Evolutionary conservation across 345 rosid species (phyloP).

Genomic region (Hypericum perforatum): DNA sequence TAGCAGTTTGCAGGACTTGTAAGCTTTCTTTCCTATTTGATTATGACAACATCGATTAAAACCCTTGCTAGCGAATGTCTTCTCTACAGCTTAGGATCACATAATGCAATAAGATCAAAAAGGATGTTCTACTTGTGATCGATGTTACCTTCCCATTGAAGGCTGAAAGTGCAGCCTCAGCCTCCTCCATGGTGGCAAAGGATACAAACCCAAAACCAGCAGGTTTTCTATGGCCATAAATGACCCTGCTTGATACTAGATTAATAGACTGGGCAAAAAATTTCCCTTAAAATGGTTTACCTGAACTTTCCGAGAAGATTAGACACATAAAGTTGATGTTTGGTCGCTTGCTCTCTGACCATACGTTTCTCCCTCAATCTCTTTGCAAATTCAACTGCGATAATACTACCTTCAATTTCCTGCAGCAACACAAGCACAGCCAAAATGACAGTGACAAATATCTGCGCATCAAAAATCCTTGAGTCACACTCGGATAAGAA

Average conservation of each 20-base stretch:
- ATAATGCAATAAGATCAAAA: background rate
- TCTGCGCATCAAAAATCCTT: no score
- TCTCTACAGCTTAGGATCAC: background rate
- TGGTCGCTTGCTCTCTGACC: slow-evolving; percentile 31
- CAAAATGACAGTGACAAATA: no score
- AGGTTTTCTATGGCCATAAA: slow-evolving; percentile 57
- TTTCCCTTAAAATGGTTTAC: slow-evolving; percentile 61
- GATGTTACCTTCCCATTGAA: slow-evolving; percentile 65
- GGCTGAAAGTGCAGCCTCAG: slow-evolving; percentile 60
- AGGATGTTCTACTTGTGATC: background rate
- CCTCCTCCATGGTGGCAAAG: slow-evolving; percentile 76
- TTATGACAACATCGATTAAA: no score
- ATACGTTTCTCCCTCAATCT: slow-evolving; percentile 44
- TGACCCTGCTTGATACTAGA: slow-evolving; percentile 56
- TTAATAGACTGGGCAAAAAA: slow-evolving; percentile 49
- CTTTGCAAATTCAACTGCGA: slow-evolving; percentile 62
- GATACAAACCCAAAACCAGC: slow-evolving; percentile 89
- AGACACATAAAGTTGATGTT: slow-evolving; percentile 60
- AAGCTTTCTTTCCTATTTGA: no score
- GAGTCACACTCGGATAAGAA: no score
- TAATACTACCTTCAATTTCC: slow-evolving; percentile 70
- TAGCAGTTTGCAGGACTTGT: no score
- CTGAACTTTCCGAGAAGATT: slow-evolving; percentile 93
- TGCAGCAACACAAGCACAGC: slow-evolving; percentile 17
- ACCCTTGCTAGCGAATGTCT: no score